Evolutionary conservation across 192 early-diverging fungal species (phyloP).

Genomic region (Backusella westeae): DNA sequence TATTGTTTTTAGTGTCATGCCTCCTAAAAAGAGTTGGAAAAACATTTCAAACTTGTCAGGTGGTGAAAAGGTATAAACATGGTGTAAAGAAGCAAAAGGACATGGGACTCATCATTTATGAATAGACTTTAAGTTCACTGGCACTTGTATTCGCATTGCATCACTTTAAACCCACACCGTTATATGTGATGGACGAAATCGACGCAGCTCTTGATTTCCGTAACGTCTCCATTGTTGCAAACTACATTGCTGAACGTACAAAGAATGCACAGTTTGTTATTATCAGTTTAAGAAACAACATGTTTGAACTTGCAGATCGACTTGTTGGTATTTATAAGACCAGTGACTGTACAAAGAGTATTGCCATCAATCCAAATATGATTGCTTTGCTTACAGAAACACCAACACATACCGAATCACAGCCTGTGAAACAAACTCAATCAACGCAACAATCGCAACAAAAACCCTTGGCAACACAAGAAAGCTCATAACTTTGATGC

Average conservation of each 20-base stretch:
- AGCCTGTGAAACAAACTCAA: not conserved
- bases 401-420: constrained; percentile 1
- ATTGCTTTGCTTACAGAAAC: constrained; percentile 14
- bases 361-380: constrained; percentile 62
- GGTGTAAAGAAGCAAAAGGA: not conserved
- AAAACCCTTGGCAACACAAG: not conserved
- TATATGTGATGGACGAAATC: constrained; percentile 99
- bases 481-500: not conserved
- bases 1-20: constrained; percentile 98
- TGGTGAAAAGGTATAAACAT: constrained; percentile 86
- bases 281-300: constrained; percentile 97
- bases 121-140: constrained; percentile 91
- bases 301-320: constrained; percentile 99
- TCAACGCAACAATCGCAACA: not conserved
- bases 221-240: constrained; percentile 98
- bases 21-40: constrained; percentile 99
- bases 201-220: constrained; percentile 98
- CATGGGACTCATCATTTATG: no score
- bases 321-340: constrained; percentile 99
- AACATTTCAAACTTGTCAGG: constrained; percentile 99
- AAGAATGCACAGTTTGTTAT: constrained; percentile 98
- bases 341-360: constrained; percentile 82
- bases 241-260: constrained; percentile 97
- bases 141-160: constrained; percentile 99
- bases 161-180: constrained; percentile 98